phyloP scores from a whole-genome alignment of 2,329 filamentous ascomycete species.

The Nothophoma quercina region DNA sequence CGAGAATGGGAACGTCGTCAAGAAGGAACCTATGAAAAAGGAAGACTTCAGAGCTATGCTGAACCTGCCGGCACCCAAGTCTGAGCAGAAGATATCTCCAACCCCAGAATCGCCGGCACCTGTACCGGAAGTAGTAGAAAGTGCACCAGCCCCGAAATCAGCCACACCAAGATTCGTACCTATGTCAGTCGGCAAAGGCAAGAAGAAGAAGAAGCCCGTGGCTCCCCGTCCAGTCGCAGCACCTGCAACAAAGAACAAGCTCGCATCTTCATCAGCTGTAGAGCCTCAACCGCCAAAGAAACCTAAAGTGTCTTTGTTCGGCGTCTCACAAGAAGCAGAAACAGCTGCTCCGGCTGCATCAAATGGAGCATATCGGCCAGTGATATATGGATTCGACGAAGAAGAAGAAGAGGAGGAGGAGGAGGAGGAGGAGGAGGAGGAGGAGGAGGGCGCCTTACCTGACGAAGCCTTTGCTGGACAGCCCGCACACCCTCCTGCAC shows the following conservation, averaged over 20 bases:
- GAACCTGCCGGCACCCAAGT: slow-evolving; percentile 44
- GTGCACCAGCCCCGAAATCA: slow-evolving; percentile 66
- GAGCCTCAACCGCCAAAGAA: slow-evolving; percentile 50
- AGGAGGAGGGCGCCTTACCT: slow-evolving; percentile 23
- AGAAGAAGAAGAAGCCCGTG: slow-evolving; percentile 57
- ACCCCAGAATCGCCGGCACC: slow-evolving; percentile 4
- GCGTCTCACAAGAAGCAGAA: slow-evolving; percentile 59
- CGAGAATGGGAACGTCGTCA: slow-evolving; percentile 44
- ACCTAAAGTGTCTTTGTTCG: slow-evolving; percentile 75
- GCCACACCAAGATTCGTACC: slow-evolving; percentile 88
- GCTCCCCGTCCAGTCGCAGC: slow-evolving; percentile 18
- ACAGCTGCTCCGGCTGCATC: slow-evolving; percentile 25
- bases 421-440: slow-evolving; percentile 33
- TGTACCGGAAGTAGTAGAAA: slow-evolving; percentile 60
- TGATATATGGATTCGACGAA: slow-evolving; percentile 42
- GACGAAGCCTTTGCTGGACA: slow-evolving; percentile 7
- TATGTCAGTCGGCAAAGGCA: slow-evolving; percentile 80
- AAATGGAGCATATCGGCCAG: slow-evolving; percentile 47
- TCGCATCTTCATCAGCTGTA: slow-evolving; percentile 12
- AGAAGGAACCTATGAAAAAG: slow-evolving; percentile 39
- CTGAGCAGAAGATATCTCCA: slow-evolving; percentile 41
- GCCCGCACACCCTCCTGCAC: slow-evolving; percentile 10
- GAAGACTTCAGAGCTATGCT: slow-evolving; percentile 44
- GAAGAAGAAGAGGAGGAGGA: slow-evolving; percentile 29
- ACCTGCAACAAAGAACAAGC: slow-evolving; percentile 1